A percentile compares a stretch with the other conserved stretches of the same genome.
Conservation (phyloP, 306 rosid genomes). For the Coriaria nepalensis region DNA sequence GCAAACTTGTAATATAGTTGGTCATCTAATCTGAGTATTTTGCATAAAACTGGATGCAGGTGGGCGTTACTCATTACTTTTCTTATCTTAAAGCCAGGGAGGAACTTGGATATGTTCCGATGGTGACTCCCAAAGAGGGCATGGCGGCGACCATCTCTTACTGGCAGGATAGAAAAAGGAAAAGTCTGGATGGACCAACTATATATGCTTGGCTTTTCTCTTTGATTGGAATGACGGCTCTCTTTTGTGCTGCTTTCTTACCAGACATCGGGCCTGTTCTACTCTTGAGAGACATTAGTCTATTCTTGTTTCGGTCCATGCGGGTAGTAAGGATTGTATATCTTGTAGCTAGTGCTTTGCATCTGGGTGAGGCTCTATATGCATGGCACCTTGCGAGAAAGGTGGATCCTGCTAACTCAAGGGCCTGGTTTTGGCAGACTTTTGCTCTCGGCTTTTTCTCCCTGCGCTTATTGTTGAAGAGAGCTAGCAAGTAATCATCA, state of each 20-base stretch:
- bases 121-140: conserved; percentile 64
- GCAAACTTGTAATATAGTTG: no score
- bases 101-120: conserved; percentile 73
- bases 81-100: conserved; percentile 82
- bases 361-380: conserved; percentile 46
- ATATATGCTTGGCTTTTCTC: conserved; percentile 49
- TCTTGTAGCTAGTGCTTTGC: conserved; percentile 25
- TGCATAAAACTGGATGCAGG: conserved; percentile 29
- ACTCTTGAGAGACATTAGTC: conserved; percentile 33
- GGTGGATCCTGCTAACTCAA: conserved; percentile 64
- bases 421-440: conserved; percentile 90
- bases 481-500: conserved; percentile 22
- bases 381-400: conserved; percentile 65
- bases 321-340: conserved; percentile 36
- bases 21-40: no score
- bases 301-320: conserved; percentile 51
- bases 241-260: conserved; percentile 57
- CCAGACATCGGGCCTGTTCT: conserved; percentile 57
- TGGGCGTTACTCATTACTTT: conserved; percentile 74
- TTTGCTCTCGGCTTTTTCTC: conserved; percentile 56
- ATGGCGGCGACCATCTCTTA: conserved; percentile 76
- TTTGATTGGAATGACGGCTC: conserved; percentile 46
- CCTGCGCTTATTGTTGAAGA: conserved; percentile 59
- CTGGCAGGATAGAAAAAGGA: conserved; percentile 66
- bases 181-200: conserved; percentile 64